Evolutionary conservation across 2,329 filamentous ascomycete genomes (phyloP), one percentile per base, ranked within the genome.

Genomic region (Fusarium siculi): DNA sequence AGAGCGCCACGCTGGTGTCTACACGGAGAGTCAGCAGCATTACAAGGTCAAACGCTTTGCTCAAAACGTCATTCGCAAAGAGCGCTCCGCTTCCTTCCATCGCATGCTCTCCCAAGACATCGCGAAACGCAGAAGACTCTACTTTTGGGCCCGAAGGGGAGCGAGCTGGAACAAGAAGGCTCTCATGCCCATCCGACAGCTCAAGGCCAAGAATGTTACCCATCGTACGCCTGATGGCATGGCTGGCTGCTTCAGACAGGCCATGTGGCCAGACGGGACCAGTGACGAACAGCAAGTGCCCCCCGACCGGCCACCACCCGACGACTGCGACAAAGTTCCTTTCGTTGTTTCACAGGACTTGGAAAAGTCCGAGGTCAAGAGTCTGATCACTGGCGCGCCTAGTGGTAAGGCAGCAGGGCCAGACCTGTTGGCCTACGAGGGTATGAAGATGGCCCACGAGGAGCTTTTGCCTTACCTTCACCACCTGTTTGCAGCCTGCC

Each of bases 341-440:
- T 52, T 25, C 1, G n/a, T 25, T 25, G 32, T 28, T 14, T 52
- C 49, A 12, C 49, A 52, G 18, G 32, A 36, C 32, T 15, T 69
- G 34, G 23, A n/a, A 1, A 36, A 30, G 7, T 28, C 8, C 14
- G 65, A 69, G n/a, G 23, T 69, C 21, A 16, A 16, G 14, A 15
- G 21, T 14, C 21, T 56, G 15, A 49, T 64, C 23, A 37, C 32
- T 5, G 15, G 9, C 0, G 14, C 60, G 6, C 40, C 47, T 5
- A 34, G 4, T 11, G 28, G 28, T 12, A 73, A 68, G 34, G 39
- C 68, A 9, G 16, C 52, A 5, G 68, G 63, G 4, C 16, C 36
- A 10, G 70, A 71, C 16, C 8, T n/a, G 7, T 44, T 73, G 7
- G 37, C 59, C 28, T 58, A 53, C 14, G 63, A 71, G 16, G 63